These are phyloP conservation scores for Fusarium clavum DNA, from an alignment of 2,329 filamentous ascomycete genomes.

Conservation along the genomic window DNA sequence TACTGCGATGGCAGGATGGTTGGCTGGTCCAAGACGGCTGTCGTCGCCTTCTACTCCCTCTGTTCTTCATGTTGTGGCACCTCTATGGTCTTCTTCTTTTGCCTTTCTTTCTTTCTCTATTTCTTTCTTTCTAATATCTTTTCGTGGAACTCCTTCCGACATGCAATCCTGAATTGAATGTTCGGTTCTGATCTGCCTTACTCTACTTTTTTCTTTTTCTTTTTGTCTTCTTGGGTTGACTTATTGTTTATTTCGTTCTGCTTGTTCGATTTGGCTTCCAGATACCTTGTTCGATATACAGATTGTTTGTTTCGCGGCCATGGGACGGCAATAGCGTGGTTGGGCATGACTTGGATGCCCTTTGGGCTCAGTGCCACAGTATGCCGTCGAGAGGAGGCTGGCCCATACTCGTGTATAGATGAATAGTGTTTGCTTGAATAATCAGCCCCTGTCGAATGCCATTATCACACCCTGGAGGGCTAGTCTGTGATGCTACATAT, in stretches of 20 bases:
- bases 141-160: slow-evolving; percentile 21
- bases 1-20: slow-evolving; percentile 56
- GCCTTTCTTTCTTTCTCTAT: slow-evolving; percentile 45
- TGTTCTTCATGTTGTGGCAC: slow-evolving; percentile 55
- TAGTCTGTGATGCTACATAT: neutral
- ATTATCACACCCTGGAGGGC: neutral
- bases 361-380: slow-evolving; percentile 16
- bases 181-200: slow-evolving; percentile 41
- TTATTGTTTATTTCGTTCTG: slow-evolving; percentile 37
- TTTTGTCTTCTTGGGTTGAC: slow-evolving; percentile 44
- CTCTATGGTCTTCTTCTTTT: slow-evolving; percentile 46
- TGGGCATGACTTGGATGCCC: slow-evolving; percentile 30
- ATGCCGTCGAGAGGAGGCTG: slow-evolving; percentile 46
- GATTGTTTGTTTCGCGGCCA: slow-evolving; percentile 50
- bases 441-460: slow-evolving; percentile 46
- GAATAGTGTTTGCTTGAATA: slow-evolving; percentile 51
- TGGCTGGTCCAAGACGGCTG: slow-evolving; percentile 65
- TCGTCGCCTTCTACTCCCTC: slow-evolving; percentile 56
- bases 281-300: slow-evolving; percentile 73
- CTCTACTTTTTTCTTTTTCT: neutral
- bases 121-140: slow-evolving; percentile 45
- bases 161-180: slow-evolving; percentile 22
- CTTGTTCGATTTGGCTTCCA: slow-evolving; percentile 52
- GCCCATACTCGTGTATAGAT: slow-evolving; percentile 53
- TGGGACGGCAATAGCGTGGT: slow-evolving; percentile 39